Base-by-base conservation (phyloP, 768 basidiomycete species). In the Epithele typhae region DNA sequence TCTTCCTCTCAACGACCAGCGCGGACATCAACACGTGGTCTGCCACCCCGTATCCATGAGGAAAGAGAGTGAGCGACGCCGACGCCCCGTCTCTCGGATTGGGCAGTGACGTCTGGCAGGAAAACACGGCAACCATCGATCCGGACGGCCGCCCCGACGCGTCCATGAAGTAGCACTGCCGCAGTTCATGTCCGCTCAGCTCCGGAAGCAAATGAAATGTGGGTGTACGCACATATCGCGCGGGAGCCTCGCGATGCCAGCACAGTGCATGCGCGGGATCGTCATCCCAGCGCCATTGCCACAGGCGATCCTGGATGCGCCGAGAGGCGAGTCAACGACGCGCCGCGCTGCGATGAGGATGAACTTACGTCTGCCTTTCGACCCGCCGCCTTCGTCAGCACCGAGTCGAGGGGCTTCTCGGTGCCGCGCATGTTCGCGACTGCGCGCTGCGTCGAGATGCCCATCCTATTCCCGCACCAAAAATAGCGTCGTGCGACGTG, bases 21-120 rank as follows among this genome's bases (percentile, higher is more conserved):
- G 57, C 58, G 15, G 66, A 67, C 6, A 67, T 45, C 11, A 70
- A 32, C 25, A 70, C 64, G 34, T 70, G 63, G 40, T 70, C 66
- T 35, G 65, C 54, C n/a, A 58, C 42, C 10, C 50, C 46, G 18
- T 60, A 55, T 4, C 63, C 68, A 24, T 55, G 49, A 10, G 61
- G 59, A 18, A 40, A 59, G n/a, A 64, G 41, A 37, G 58, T 58
- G 24, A 65, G 51, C 21, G 51, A 50, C 15, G 63, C 48, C 15
- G 52, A 50, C n/a, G n/a, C n/a, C n/a, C n/a, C n/a, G 41, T 49
- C 38, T 14, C 47, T 47, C n/a, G 25, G 17, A 43, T 44, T 3
- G 46, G 49, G 25, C 21, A 43, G 47, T 3, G 46, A 47, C 17
- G n/a, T 0, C 23, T 19, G 46, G 47, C 10, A 42, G 14, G 52